A percentile compares a stretch with the other conserved stretches of the same genome.
phyloP scores from a whole-genome alignment of 2,329 filamentous ascomycete genomes.

The Phaeosphaeriaceae sp. region DNA sequence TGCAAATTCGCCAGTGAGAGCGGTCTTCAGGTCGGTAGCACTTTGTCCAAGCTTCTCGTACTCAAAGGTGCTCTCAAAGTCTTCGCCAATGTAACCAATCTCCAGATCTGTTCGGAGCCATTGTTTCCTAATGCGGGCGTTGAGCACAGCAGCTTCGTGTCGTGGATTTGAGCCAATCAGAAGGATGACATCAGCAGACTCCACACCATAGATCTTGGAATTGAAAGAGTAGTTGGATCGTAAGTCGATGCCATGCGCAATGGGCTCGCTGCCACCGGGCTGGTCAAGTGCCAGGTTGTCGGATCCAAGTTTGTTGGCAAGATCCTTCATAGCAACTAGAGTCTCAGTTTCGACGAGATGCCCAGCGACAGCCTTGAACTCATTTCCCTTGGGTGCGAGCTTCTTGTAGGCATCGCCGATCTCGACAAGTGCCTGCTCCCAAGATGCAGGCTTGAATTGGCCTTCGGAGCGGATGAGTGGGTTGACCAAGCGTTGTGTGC shows the following conservation, averaged over 20 bases:
- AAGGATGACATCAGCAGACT: slow-evolving; percentile 90
- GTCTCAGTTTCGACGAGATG: slow-evolving; percentile 92
- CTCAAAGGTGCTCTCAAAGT: slow-evolving; percentile 93
- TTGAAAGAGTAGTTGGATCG: slow-evolving; percentile 97
- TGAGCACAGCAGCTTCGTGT: slow-evolving; percentile 92
- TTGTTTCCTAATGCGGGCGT: slow-evolving; percentile 96
- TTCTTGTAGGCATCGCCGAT: slow-evolving; percentile 81
- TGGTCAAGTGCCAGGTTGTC: slow-evolving; percentile 95
- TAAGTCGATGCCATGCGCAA: slow-evolving; percentile 91
- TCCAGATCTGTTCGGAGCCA: slow-evolving; percentile 96
- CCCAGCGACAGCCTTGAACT: slow-evolving; percentile 94
- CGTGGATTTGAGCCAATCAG: slow-evolving; percentile 94
- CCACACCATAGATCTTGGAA: slow-evolving; percentile 90
- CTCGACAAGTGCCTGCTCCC: slow-evolving; percentile 93
- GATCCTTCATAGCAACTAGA: slow-evolving; percentile 93
- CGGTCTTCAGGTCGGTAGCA: slow-evolving; percentile 80
- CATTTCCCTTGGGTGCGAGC: slow-evolving; percentile 83
- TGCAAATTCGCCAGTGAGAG: slow-evolving; percentile 84
- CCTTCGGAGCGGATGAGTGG: slow-evolving; percentile 87
- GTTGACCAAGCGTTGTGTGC: slow-evolving; percentile 93
- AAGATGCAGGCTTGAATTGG: slow-evolving; percentile 89
- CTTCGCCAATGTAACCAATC: slow-evolving; percentile 87
- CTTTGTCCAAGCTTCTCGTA: slow-evolving; percentile 88
- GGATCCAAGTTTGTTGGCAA: slow-evolving; percentile 94
- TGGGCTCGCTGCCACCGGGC: slow-evolving; percentile 78